These are phyloP conservation scores for Zygoascus sp. DNA, from an alignment of 1,139 yeast genomes.

Conservation along the genomic window DNA sequence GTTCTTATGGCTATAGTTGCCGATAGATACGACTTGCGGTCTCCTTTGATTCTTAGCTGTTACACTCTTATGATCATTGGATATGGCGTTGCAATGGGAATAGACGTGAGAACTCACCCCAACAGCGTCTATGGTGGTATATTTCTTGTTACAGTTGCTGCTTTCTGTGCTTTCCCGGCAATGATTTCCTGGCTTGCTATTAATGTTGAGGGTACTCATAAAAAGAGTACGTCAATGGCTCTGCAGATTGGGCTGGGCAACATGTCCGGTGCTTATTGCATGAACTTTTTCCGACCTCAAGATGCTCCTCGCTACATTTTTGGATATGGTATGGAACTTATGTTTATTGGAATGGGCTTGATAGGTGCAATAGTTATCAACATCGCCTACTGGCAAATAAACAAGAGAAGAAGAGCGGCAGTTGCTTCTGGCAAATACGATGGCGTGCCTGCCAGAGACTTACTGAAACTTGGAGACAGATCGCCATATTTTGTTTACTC, in stretches of 20 bases:
- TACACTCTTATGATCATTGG: constrained; percentile 34
- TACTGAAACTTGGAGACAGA: constrained; percentile 36
- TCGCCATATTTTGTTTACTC: constrained; percentile 29
- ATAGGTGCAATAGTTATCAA: constrained; percentile 11
- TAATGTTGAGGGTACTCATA: constrained; percentile 37
- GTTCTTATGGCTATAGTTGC: constrained; percentile 33
- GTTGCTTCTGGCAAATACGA: constrained; percentile 31
- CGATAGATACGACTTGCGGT: constrained; percentile 34
- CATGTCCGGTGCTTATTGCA: constrained; percentile 38
- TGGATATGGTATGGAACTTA: constrained; percentile 30
- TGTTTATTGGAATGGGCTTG: constrained; percentile 17
- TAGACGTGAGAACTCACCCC: constrained; percentile 16
- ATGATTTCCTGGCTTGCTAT: constrained; percentile 40
- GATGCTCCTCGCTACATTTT: constrained; percentile 30
- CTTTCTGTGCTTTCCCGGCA: constrained; percentile 38
- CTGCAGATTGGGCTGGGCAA: constrained; percentile 42
- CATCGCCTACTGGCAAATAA: constrained; percentile 25
- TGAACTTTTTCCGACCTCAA: constrained; percentile 32
- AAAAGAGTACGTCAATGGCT: constrained; percentile 41
- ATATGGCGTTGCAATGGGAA: constrained; percentile 22
- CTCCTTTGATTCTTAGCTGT: constrained; percentile 35
- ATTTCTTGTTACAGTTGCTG: constrained; percentile 36
- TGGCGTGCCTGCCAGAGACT: constrained; percentile 26
- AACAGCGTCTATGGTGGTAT: constrained; percentile 34
- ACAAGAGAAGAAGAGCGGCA: constrained; percentile 25